These are phyloP conservation scores for Penicillium soppii DNA, from an alignment of 495 filamentous ascomycete genomes.

Conservation along the genomic window DNA sequence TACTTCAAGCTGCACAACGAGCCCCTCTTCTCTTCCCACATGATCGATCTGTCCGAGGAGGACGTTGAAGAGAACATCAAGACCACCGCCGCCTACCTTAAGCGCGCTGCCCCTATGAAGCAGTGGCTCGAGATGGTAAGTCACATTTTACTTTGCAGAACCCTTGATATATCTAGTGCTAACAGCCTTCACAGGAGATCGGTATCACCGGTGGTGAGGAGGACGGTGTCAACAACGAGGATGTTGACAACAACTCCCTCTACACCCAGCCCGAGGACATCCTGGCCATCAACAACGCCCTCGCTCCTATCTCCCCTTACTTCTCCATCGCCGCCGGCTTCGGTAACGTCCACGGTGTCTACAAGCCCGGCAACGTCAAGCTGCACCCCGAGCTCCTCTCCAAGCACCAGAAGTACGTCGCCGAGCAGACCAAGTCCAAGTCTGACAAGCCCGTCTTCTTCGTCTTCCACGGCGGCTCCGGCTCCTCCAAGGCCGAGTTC, in stretches of 20 bases:
- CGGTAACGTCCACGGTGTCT: constrained; percentile 98
- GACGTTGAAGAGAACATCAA: constrained; percentile 82
- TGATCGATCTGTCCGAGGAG: constrained; percentile 97
- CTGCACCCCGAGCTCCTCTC: constrained; percentile 90
- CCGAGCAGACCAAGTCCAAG: constrained; percentile 62
- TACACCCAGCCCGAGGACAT: constrained; percentile 99
- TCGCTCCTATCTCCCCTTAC: constrained; percentile 80
- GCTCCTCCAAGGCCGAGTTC: constrained; percentile 86
- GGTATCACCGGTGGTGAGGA: constrained; percentile 96
- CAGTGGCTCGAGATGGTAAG: constrained; percentile 98
- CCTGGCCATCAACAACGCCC: constrained; percentile 78
- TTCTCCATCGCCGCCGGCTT: constrained; percentile 98
- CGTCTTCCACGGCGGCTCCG: constrained; percentile 98
- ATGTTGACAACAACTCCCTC: constrained; percentile 90
- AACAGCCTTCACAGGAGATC: constrained; percentile 60
- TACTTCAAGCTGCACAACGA: constrained; percentile 91
- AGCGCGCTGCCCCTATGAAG: constrained; percentile 91
- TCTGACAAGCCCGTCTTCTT: constrained; percentile 94
- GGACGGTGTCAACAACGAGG: constrained; percentile 71
- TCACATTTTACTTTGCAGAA: background rate
- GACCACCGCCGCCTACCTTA: constrained; percentile 86
- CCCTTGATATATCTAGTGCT: constrained; percentile 4
- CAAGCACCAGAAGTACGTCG: constrained; percentile 91
- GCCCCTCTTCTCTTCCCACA: constrained; percentile 93
- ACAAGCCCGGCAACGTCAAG: constrained; percentile 97